Evolutionary conservation across 1,139 yeast species (phyloP).

Genomic region (Geotrichum candidum): DNA sequence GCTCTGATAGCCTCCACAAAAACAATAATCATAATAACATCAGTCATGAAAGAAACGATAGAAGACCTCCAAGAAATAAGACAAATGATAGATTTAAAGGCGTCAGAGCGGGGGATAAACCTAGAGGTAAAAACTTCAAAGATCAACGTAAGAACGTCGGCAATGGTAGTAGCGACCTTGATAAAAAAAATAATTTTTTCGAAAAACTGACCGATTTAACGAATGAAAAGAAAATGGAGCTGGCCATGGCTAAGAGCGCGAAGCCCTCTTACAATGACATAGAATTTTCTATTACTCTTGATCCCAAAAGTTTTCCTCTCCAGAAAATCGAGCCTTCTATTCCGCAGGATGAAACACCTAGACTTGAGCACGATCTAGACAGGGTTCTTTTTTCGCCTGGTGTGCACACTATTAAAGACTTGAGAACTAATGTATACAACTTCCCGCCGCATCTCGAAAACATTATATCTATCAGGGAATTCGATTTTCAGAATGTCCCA

Average conservation of each 20-base stretch:
- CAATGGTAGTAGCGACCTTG: background rate
- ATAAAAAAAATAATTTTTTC: conserved; percentile 2
- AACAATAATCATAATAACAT: background rate
- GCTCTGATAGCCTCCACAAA: background rate
- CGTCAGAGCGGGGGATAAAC: background rate
- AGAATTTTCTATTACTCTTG: background rate
- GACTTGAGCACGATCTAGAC: conserved; percentile 57
- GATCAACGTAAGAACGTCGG: background rate
- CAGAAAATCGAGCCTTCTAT: conserved; percentile 1
- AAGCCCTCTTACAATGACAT: background rate
- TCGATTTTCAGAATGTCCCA: conserved; percentile 55
- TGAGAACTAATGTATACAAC: conserved; percentile 66
- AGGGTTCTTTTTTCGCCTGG: conserved; percentile 76
- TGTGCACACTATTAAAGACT: conserved; percentile 71
- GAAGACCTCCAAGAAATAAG: background rate
- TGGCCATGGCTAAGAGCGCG: background rate
- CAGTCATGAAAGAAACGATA: background rate
- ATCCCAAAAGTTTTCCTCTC: conserved; percentile 6
- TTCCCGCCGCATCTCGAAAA: conserved; percentile 57
- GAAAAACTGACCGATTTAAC: conserved; percentile 4
- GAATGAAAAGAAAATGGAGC: background rate
- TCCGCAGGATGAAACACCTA: conserved; percentile 37
- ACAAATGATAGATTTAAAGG: background rate
- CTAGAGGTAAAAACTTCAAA: background rate
- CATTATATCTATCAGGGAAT: conserved; percentile 62